Conservation (phyloP, 73 alveolate genomes). For the Paramecium primaurelia region DNA sequence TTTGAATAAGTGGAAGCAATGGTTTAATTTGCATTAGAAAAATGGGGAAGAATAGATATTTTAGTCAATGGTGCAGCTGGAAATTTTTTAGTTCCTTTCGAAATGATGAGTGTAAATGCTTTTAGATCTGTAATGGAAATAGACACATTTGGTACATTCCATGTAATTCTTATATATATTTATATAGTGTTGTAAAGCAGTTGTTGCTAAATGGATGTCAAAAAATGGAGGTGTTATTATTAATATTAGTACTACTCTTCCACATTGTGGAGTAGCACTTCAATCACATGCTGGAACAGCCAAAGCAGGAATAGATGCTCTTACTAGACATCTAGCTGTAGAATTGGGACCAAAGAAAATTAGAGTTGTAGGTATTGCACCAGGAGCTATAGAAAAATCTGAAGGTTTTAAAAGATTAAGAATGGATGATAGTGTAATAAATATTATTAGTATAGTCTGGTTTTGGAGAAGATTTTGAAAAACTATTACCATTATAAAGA, state of each 20-base stretch:
- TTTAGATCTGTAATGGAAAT: slow-evolving; percentile 86
- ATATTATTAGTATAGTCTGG: slow-evolving; percentile 26
- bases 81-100: slow-evolving; percentile 83
- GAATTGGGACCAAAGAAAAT: slow-evolving; percentile 86
- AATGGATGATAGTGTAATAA: slow-evolving; percentile 61
- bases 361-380: slow-evolving; percentile 83
- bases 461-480: slow-evolving; percentile 7
- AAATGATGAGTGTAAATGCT: slow-evolving; percentile 76
- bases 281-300: slow-evolving; percentile 87
- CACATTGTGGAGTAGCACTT: slow-evolving; percentile 75
- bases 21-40: slow-evolving; percentile 62
- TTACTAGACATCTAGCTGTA: slow-evolving; percentile 82
- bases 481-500: slow-evolving; percentile 60
- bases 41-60: slow-evolving; percentile 75
- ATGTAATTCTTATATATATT: background rate
- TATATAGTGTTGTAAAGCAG: slow-evolving; percentile 65
- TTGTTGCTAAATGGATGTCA: slow-evolving; percentile 69
- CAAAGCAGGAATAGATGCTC: slow-evolving; percentile 85
- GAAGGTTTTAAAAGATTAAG: slow-evolving; percentile 84
- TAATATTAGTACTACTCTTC: slow-evolving; percentile 86
- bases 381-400: slow-evolving; percentile 87
- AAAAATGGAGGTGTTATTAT: slow-evolving; percentile 82
- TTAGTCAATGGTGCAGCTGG: slow-evolving; percentile 94
- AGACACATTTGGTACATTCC: slow-evolving; percentile 85
- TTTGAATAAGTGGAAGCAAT: slow-evolving; percentile 69